phyloP scores from a whole-genome alignment of 2,329 filamentous ascomycete genomes.

The Botryotinia narcissicola region DNA sequence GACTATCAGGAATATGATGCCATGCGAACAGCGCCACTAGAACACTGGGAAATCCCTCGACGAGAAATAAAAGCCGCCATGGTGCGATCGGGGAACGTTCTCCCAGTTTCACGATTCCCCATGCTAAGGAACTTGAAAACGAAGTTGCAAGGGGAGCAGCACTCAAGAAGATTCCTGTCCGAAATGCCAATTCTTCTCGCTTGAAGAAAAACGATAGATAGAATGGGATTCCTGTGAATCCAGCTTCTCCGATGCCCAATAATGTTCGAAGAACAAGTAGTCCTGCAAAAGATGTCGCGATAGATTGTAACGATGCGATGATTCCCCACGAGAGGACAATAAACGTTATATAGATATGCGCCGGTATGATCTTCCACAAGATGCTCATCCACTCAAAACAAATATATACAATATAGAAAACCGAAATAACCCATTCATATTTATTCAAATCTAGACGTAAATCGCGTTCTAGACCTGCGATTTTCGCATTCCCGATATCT shows the following conservation, averaged over 20 bases:
- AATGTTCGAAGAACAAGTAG: constrained; percentile 55
- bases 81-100: constrained; percentile 66
- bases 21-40: constrained; percentile 72
- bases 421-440: constrained; percentile 60
- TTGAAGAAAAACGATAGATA: constrained; percentile 65
- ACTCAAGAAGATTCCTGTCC: constrained; percentile 84
- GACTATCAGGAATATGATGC: constrained; percentile 73
- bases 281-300: constrained; percentile 61
- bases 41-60: constrained; percentile 83
- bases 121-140: constrained; percentile 77
- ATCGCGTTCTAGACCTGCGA: constrained; percentile 63
- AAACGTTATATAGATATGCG: constrained; percentile 56
- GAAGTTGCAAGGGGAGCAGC: constrained; percentile 79
- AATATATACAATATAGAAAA: constrained; percentile 64
- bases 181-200: constrained; percentile 72
- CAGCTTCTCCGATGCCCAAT: constrained; percentile 63
- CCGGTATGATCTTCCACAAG: constrained; percentile 58
- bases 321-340: constrained; percentile 79
- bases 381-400: constrained; percentile 64
- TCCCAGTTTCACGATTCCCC: constrained; percentile 70
- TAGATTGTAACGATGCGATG: constrained; percentile 69
- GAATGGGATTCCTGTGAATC: constrained; percentile 62
- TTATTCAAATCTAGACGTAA: constrained; percentile 50
- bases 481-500: constrained; percentile 63
- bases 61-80: constrained; percentile 81